Evolutionary conservation across 805 yeast genomes (phyloP).

Genomic region (Limtongia smithiae): DNA sequence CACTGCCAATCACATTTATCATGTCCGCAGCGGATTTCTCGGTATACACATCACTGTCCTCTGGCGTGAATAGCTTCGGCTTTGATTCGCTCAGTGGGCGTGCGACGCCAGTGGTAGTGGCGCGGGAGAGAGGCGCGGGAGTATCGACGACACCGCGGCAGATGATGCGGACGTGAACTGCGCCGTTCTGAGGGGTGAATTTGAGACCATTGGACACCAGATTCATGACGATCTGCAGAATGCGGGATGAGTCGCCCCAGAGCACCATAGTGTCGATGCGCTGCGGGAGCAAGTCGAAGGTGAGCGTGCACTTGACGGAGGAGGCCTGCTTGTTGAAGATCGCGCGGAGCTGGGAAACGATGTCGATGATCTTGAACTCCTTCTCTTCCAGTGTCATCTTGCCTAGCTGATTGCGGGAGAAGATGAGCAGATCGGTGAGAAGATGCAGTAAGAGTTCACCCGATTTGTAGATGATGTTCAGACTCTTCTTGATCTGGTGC

Average conservation of each 20-base stretch:
- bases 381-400: slow-evolving; percentile 78
- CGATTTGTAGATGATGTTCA: slow-evolving; percentile 79
- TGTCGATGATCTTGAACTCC: slow-evolving; percentile 73
- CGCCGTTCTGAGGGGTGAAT: slow-evolving; percentile 69
- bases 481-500: slow-evolving; percentile 63
- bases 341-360: slow-evolving; percentile 78
- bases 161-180: slow-evolving; percentile 31
- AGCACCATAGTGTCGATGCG: slow-evolving; percentile 55
- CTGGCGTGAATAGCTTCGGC: not conserved
- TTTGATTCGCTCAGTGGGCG: not conserved
- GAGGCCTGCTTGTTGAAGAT: slow-evolving; percentile 77
- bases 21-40: no score
- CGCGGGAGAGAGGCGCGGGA: not conserved
- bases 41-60: no score
- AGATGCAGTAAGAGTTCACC: slow-evolving; percentile 89
- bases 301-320: slow-evolving; percentile 69
- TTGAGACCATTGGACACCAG: slow-evolving; percentile 85
- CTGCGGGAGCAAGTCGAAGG: slow-evolving; percentile 57
- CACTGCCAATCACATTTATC: not conserved
- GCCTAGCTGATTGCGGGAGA: slow-evolving; percentile 86
- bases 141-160: slow-evolving; percentile 63
- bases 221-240: slow-evolving; percentile 89
- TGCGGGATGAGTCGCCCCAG: slow-evolving; percentile 84
- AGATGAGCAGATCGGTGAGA: slow-evolving; percentile 83
- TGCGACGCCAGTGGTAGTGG: not conserved